Conservation (phyloP, 2,329 filamentous ascomycete species). For the Aspergillus sp. region DNA sequence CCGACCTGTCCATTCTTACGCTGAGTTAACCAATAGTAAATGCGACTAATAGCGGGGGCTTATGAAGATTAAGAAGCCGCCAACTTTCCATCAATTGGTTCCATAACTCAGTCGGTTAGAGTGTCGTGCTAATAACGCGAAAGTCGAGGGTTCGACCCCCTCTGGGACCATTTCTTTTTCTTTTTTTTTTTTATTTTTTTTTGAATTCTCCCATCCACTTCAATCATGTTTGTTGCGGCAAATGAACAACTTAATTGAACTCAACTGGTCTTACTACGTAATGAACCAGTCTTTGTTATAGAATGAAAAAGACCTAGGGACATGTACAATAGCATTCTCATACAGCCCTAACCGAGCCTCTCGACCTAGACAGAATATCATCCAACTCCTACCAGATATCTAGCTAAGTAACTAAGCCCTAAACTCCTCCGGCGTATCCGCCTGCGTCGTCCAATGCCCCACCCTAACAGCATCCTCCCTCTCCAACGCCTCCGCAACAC, state of each 20-base stretch:
- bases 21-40: too few relatives aligned
- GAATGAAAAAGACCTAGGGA: not conserved
- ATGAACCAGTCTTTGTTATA: not conserved
- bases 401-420: conserved; percentile 11
- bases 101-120: not conserved
- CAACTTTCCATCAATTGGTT: not conserved
- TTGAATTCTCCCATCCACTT: too few relatives aligned
- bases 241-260: not conserved
- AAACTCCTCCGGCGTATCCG: conserved; percentile 53
- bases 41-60: too few relatives aligned
- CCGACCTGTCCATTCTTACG: too few relatives aligned
- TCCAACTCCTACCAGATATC: not conserved
- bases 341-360: too few relatives aligned
- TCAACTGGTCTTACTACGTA: too few relatives aligned
- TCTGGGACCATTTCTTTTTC: not conserved
- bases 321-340: not conserved
- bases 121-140: conserved; percentile 2
- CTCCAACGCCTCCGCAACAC: conserved; percentile 49
- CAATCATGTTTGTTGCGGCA: too few relatives aligned
- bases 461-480: conserved; percentile 51
- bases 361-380: too few relatives aligned
- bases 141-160: conserved; percentile 1
- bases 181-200: not conserved
- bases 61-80: not conserved
- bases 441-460: conserved; percentile 56